These are phyloP conservation scores for Piper longum DNA, from an alignment of 164 flowering plant genomes.

Conservation along the genomic window DNA sequence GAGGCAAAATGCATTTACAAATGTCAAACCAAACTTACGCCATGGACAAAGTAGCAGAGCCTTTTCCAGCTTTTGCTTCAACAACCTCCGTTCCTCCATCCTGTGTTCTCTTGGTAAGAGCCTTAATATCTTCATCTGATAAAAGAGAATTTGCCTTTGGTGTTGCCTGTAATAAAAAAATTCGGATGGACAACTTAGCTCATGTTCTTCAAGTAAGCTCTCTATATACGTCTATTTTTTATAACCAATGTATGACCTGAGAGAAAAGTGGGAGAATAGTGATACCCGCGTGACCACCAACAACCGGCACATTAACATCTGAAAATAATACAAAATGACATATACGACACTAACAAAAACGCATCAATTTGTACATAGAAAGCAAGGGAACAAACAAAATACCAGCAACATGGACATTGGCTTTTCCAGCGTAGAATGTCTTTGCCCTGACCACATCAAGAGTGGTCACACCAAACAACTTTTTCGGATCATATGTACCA, in stretches of 20 bases:
- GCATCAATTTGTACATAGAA: background rate
- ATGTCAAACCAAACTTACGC: slow-evolving; percentile 50
- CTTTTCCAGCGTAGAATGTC: slow-evolving; percentile 92
- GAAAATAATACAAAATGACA: slow-evolving; percentile 6
- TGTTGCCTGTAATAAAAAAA: slow-evolving; percentile 39
- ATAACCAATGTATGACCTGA: slow-evolving; percentile 29
- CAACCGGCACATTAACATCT: slow-evolving; percentile 90
- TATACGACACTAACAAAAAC: background rate
- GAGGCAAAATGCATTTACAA: too few species aligned
- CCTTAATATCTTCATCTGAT: slow-evolving; percentile 47
- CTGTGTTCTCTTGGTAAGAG: slow-evolving; percentile 81
- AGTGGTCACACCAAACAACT: slow-evolving; percentile 88
- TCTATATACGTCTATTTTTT: background rate
- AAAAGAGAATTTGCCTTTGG: slow-evolving; percentile 51
- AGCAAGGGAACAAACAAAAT: background rate
- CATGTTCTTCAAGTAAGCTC: background rate
- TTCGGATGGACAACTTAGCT: background rate
- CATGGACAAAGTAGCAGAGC: slow-evolving; percentile 97
- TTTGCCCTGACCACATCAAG: slow-evolving; percentile 93
- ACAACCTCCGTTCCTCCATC: slow-evolving; percentile 98
- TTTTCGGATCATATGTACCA: slow-evolving; percentile 72
- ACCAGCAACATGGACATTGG: slow-evolving; percentile 44
- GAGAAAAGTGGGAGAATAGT: slow-evolving; percentile 95
- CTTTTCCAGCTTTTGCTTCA: slow-evolving; percentile 98
- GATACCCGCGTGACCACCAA: slow-evolving; percentile 97